Base-by-base conservation (phyloP, 2,329 filamentous ascomycete genomes). In the Calonectria henricotiae region DNA sequence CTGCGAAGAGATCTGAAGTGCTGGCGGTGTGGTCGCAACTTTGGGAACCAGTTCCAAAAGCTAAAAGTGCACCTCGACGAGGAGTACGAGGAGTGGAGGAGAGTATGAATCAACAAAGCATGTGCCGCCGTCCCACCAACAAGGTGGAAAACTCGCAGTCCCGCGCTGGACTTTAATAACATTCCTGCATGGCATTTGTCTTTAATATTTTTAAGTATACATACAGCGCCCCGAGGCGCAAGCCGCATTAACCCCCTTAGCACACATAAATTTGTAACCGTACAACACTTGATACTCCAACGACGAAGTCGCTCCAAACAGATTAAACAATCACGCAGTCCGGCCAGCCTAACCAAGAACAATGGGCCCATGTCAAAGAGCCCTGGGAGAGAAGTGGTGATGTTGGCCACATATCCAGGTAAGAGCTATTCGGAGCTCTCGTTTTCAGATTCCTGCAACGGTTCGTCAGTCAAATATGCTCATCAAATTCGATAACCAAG, bases 1-100 rank as follows among this genome's bases (percentile, higher is more conserved):
- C 82, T 95, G 72, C 83, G 87, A 41, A 82, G 83, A 70, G 91
- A 94, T 69, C 87, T 98, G 81, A 83, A 84, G 72, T 98, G 96
- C 81, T 98, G 96, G 96, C 88, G 94, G 62, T 98, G 96, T 83
- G 90, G 90, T 1, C 83, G 82, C 80, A 88, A 90, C 63, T 98
- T 96, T 82, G 89, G 88, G 23, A 94, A 93, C 74, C 89, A 87
- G 79, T 97, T 98, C 81, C 85, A 88, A 73, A 86, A 86, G 80
- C 80, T 98, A 64, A 96, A 96, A 82, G 86, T 85, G 69, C 95
- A 99, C 84, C 83, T 98, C 55, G 87, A 88, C 17, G 84, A 87
- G 30, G 95, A 98, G 83, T 95, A 94, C 80, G 88, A 92, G 75
- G 84, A 83, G 69, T 98, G 95, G 95, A 94, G 88, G 82, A 87